phyloP scores from a whole-genome alignment of 1,284 basidiomycete species.

The Leccinum subrobustum region DNA sequence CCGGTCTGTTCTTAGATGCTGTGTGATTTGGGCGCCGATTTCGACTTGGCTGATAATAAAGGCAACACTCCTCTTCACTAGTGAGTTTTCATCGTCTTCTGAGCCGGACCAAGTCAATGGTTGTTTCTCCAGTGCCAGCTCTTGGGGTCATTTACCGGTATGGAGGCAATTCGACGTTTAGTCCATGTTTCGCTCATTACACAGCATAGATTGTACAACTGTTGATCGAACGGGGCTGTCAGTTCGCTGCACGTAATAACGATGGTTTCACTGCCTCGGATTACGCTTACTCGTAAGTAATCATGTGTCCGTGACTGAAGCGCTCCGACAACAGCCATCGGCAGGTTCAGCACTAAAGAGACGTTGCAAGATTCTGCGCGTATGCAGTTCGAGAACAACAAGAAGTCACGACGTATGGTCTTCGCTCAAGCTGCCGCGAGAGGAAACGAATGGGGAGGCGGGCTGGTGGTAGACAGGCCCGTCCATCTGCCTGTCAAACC shows the following conservation, averaged over 20 bases:
- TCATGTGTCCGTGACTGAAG: slow-evolving; percentile 2
- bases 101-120: slow-evolving; percentile 11
- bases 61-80: slow-evolving; percentile 94
- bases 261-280: slow-evolving; percentile 90
- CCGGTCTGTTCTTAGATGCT: slow-evolving; percentile 60
- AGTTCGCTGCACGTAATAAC: slow-evolving; percentile 79
- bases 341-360: slow-evolving; percentile 65
- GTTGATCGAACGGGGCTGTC: slow-evolving; percentile 86
- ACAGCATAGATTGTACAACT: slow-evolving; percentile 71
- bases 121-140: slow-evolving; percentile 60
- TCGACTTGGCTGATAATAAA: slow-evolving; percentile 84
- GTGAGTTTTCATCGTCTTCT: slow-evolving; percentile 45
- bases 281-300: slow-evolving; percentile 84
- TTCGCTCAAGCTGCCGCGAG: slow-evolving; percentile 66
- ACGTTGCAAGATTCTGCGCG: slow-evolving; percentile 77
- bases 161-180: slow-evolving; percentile 15
- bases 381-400: slow-evolving; percentile 72
- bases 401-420: slow-evolving; percentile 64
- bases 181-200: slow-evolving; percentile 16
- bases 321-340: slow-evolving; percentile 15
- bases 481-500: slow-evolving; percentile 43
- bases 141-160: slow-evolving; percentile 81
- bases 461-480: slow-evolving; percentile 37
- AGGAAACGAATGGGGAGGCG: slow-evolving; percentile 56
- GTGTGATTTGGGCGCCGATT: slow-evolving; percentile 84